Conservation (phyloP, 2,329 filamentous ascomycete species). For the Aureobasidium leucospermi region DNA sequence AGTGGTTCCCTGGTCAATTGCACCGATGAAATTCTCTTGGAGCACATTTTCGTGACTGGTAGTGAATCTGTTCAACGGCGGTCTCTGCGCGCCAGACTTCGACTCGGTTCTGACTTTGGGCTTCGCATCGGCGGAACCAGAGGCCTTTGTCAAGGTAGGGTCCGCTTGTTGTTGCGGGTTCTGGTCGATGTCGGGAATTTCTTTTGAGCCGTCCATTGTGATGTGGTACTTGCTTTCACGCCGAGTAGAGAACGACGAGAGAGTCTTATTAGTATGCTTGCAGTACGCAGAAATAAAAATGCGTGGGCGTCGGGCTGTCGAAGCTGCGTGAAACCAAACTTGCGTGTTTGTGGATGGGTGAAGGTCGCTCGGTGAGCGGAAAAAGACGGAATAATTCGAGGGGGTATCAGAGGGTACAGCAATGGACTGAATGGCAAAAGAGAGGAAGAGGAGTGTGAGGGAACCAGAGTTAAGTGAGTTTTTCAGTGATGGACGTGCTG, state of each 20-base stretch:
- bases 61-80: conserved; percentile 23
- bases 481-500: conserved; percentile 10
- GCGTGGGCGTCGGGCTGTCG: not conserved
- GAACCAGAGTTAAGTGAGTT: conserved; percentile 6
- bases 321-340: not conserved
- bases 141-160: conserved; percentile 7
- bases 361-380: not conserved
- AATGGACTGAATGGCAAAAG: not conserved
- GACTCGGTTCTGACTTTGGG: conserved; percentile 9
- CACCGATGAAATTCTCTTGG: conserved; percentile 62
- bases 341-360: not conserved
- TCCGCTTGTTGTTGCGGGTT: not conserved
- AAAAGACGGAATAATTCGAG: conserved; percentile 6
- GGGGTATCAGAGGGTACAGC: not conserved
- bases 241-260: not conserved
- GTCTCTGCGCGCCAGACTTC: conserved; percentile 5
- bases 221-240: not conserved
- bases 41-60: conserved; percentile 28
- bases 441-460: not conserved
- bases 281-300: not conserved
- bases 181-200: not conserved
- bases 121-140: conserved; percentile 1
- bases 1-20: conserved; percentile 81
- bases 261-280: not conserved
- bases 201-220: conserved; percentile 10